Evolutionary conservation across 2,329 filamentous ascomycete genomes (phyloP), one percentile per base, ranked within the genome.

Genomic region (Cordyceps farinosa): DNA sequence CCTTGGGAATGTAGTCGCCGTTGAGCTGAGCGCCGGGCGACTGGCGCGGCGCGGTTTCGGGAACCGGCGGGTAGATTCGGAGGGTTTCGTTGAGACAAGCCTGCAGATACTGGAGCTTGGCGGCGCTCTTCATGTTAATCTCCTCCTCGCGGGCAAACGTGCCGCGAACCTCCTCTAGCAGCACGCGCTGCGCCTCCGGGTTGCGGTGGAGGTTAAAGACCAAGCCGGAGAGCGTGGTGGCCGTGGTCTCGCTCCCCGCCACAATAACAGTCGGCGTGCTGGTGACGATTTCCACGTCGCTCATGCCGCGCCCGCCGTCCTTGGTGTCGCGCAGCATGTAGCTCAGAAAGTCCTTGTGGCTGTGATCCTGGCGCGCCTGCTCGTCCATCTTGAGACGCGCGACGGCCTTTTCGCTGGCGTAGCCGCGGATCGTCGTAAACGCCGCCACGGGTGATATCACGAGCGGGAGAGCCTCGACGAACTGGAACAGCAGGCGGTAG

Each of bases 81-180:
- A 83, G 68, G 3, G 69, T 70, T 69, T 82, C 80, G 0, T 80
- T 71, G 11, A 82, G 65, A 36, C 70, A 73, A 1, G 78, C 79
- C 15, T 73, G 67, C 40, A 81, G 78, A 61, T 79, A 73, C n/a
- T 71, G 67, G 17, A 71, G 45, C 1, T 50, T 66, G 54, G 47
- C 71, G 64, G 64, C 71, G 68, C 60, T 77, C 68, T 34, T 66
- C 30, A 78, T 63, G 4, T 67, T 74, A 48, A 82, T 81, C 0
- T 79, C 75, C 0, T 73, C 68, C 15, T 76, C 71, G 0, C 52
- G 66, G 1, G 65, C 59, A 62, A 80, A 81, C 0, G 69, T 52
- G 0, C 67, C 65, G 0, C 78, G 65, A 34, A 71, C 64, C 66
- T 83, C 80, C 0, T 34, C 29, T 17, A 22, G 71, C 47, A 3